Conservation (phyloP, 2,329 filamentous ascomycete genomes). For the Ophiostoma quercus region DNA sequence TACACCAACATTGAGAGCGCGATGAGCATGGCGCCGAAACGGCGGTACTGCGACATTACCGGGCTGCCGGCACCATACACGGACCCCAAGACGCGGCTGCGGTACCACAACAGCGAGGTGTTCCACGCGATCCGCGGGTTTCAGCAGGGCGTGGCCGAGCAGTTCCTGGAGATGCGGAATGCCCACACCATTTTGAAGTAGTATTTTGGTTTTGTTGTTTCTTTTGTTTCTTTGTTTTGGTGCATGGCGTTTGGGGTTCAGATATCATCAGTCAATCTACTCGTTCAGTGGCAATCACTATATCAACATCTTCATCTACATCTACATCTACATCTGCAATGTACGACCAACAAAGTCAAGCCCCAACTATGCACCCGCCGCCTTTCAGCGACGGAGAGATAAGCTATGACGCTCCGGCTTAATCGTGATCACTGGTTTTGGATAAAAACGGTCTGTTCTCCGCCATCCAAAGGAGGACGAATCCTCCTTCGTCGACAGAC, state of each 20-base stretch:
- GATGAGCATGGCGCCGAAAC: slow-evolving; percentile 76
- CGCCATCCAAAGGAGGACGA: slow-evolving; percentile 47
- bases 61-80: slow-evolving; percentile 86
- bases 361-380: slow-evolving; percentile 76
- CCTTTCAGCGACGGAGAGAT: slow-evolving; percentile 73
- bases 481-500: slow-evolving; percentile 52
- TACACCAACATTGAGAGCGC: slow-evolving; percentile 94
- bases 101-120: slow-evolving; percentile 90
- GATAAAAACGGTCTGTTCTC: slow-evolving; percentile 52
- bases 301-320: background rate
- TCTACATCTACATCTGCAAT: slow-evolving; percentile 37
- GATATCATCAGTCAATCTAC: background rate
- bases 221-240: background rate
- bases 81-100: slow-evolving; percentile 88
- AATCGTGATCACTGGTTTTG: slow-evolving; percentile 68
- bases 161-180: slow-evolving; percentile 81
- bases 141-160: slow-evolving; percentile 76
- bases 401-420: slow-evolving; percentile 92
- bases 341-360: slow-evolving; percentile 95
- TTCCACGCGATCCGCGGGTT: slow-evolving; percentile 77
- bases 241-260: background rate
- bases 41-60: slow-evolving; percentile 93
- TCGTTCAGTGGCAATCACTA: too few species aligned
- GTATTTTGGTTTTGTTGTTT: background rate
- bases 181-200: slow-evolving; percentile 92